Conservation (phyloP, 2,329 filamentous ascomycete genomes). For the Aspergillus quadricinctus region DNA sequence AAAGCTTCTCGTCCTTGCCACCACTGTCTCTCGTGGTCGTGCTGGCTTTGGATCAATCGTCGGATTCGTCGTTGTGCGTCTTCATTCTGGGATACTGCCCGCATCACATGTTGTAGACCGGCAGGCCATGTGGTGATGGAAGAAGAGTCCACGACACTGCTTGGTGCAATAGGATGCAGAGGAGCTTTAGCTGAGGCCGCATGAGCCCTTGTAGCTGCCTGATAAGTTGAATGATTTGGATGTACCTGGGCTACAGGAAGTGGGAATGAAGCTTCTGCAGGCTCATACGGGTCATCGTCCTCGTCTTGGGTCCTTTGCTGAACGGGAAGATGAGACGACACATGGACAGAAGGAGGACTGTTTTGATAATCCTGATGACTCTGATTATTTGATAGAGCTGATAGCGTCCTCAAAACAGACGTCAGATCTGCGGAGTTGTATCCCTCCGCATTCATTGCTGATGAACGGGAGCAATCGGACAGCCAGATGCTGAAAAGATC, state of each 20-base stretch:
- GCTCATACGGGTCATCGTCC: conserved; percentile 16
- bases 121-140: conserved; percentile 50
- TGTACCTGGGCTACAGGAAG: background rate
- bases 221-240: background rate
- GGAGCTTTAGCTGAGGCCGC: conserved; percentile 6
- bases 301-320: background rate
- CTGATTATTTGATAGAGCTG: conserved; percentile 28
- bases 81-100: conserved; percentile 44
- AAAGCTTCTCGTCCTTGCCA: conserved; percentile 51
- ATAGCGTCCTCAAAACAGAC: conserved; percentile 40
- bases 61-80: conserved; percentile 43
- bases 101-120: conserved; percentile 50
- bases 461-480: background rate
- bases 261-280: conserved; percentile 11
- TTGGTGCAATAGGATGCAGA: background rate
- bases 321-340: background rate
- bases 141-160: conserved; percentile 34
- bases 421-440: conserved; percentile 35
- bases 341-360: background rate
- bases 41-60: conserved; percentile 60
- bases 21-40: conserved; percentile 60
- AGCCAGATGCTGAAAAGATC: background rate
- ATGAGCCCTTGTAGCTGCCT: background rate
- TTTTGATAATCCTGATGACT: conserved; percentile 1
- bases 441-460: conserved; percentile 12